Conservation (phyloP, 805 yeast species). For the Cyberlindnera meyerae region DNA sequence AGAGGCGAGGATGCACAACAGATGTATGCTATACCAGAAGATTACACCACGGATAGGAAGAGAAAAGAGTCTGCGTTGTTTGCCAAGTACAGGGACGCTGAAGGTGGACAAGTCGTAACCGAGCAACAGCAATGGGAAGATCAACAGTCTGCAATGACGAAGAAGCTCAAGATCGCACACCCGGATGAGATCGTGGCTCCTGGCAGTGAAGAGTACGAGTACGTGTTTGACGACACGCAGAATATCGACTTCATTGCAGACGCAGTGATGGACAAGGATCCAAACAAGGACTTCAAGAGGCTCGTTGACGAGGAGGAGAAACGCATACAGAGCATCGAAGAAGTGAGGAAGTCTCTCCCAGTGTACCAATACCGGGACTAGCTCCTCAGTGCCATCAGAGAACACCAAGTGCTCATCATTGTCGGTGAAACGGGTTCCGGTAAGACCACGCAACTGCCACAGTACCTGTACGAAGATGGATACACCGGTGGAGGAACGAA, state of each 20-base stretch:
- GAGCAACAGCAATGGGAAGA: conserved; percentile 24
- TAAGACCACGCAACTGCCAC: conserved; percentile 91
- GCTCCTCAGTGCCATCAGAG: conserved; percentile 52
- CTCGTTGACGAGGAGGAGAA: conserved; percentile 28
- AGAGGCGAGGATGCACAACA: conserved; percentile 28
- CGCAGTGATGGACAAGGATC: conserved; percentile 20
- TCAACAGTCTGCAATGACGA: conserved; percentile 15
- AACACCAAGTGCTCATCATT: conserved; percentile 64
- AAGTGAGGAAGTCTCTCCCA: conserved; percentile 65
- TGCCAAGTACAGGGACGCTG: conserved; percentile 35
- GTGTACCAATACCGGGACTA: conserved; percentile 60
- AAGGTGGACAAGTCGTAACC: conserved; percentile 22
- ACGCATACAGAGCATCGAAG: conserved; percentile 26
- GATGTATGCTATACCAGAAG: conserved; percentile 54
- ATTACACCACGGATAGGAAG: conserved; percentile 48
- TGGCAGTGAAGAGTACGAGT: conserved; percentile 55
- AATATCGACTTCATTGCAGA: conserved; percentile 48
- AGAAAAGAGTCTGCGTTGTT: conserved; percentile 49
- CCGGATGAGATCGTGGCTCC: conserved; percentile 40
- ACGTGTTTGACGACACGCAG: conserved; percentile 68
- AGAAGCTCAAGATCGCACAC: conserved; percentile 24
- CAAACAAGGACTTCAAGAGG: conserved; percentile 32
- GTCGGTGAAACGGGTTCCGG: conserved; percentile 94
- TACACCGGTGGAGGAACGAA: conserved; percentile 54
- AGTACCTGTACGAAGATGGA: conserved; percentile 79